Conservation (phyloP, 805 yeast genomes). For the Saccharomycopsis microspora region DNA sequence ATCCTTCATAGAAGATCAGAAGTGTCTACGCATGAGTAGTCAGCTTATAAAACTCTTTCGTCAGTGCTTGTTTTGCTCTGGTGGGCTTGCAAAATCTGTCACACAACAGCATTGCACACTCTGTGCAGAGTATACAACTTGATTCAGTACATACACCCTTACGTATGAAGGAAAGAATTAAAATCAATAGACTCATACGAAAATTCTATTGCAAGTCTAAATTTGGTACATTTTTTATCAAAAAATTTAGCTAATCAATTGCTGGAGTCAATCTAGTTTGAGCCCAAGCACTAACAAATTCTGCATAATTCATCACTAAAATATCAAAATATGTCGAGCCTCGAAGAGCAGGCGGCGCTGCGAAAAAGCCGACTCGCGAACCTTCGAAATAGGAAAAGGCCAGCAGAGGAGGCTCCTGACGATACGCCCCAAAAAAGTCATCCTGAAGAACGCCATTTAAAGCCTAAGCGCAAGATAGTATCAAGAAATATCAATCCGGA, state of each 20-base stretch:
- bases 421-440: not conserved
- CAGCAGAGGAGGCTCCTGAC: not conserved
- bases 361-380: conserved; percentile 4
- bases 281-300: not conserved
- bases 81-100: too few relatives aligned
- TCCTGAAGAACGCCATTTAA: not conserved
- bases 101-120: too few relatives aligned
- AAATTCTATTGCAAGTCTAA: too few relatives aligned
- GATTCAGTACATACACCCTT: too few relatives aligned
- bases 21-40: too few relatives aligned
- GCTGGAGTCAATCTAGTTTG: not conserved
- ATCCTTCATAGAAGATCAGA: too few relatives aligned
- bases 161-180: too few relatives aligned
- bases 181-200: too few relatives aligned
- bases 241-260: not conserved
- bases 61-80: too few relatives aligned
- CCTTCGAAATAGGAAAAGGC: conserved; percentile 1
- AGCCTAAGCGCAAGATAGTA: not conserved
- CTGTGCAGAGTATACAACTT: too few relatives aligned
- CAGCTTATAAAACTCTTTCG: too few relatives aligned
- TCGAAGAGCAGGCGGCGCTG: conserved; percentile 1
- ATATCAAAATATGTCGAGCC: not conserved
- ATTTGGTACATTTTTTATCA: not conserved
- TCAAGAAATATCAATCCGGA: conserved; percentile 2
- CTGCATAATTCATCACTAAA: not conserved